A percentile compares a stretch with the other conserved stretches of the same genome.
Conservation (phyloP, 352 stramenopile genomes). For the Elongisporangium senticosum region DNA sequence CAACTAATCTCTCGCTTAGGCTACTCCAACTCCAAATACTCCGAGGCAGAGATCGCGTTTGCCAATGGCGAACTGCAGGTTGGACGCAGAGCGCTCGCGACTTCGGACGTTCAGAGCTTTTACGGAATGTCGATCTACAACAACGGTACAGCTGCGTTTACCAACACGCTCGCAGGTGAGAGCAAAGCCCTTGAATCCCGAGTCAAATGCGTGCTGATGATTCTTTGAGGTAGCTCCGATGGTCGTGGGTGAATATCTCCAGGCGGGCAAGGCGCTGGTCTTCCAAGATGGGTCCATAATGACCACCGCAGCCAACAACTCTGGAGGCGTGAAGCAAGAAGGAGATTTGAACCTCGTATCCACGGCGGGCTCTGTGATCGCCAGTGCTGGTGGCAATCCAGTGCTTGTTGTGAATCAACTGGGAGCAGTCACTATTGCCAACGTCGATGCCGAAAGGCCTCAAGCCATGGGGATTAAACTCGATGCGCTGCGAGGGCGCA, state of each 20-base stretch:
- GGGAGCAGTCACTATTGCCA: conserved; percentile 42
- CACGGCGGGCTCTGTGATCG: conserved; percentile 48
- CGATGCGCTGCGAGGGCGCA: conserved; percentile 24
- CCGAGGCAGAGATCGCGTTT: conserved; percentile 69
- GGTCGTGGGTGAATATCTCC: conserved; percentile 60
- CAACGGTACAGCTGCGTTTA: conserved; percentile 66
- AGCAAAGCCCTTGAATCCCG: background rate
- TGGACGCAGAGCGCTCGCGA: conserved; percentile 41
- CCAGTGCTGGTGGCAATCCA: conserved; percentile 56
- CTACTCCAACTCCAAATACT: conserved; percentile 68
- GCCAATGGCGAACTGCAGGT: conserved; percentile 53
- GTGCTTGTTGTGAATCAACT: conserved; percentile 49
- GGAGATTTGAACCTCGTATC: conserved; percentile 76
- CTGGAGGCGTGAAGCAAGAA: conserved; percentile 66
- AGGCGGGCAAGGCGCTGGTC: conserved; percentile 50
- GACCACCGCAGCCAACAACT: conserved; percentile 74
- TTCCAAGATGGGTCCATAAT: conserved; percentile 76
- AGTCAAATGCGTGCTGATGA: background rate
- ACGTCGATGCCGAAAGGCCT: conserved; percentile 39
- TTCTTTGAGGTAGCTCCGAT: conserved; percentile 35
- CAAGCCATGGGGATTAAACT: conserved; percentile 40
- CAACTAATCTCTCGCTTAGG: conserved; percentile 14
- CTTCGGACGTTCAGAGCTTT: conserved; percentile 50
- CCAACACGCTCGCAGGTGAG: conserved; percentile 57
- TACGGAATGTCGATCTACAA: conserved; percentile 63